A percentile compares a stretch with the other conserved stretches of the same genome.
Conservation (phyloP, 1,284 basidiomycete genomes). For the Cryptococcus maquisensis region DNA sequence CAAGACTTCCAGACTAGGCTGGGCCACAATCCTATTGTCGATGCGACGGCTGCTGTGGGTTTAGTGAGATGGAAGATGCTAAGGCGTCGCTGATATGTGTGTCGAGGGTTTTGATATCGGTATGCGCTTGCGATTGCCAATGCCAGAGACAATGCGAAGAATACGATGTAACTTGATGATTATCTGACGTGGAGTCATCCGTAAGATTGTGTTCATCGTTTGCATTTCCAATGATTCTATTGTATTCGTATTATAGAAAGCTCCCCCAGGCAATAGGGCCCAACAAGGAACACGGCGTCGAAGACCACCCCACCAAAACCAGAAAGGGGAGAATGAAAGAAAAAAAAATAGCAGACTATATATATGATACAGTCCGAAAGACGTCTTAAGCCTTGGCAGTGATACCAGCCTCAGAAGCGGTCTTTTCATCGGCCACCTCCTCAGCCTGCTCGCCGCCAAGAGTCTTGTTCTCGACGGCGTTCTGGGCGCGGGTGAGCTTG, state of each 20-base stretch:
- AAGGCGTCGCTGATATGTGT: too few species aligned
- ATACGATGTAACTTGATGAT: too few species aligned
- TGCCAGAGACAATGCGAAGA: too few species aligned
- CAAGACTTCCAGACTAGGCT: slow-evolving; percentile 58
- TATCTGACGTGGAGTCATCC: too few species aligned
- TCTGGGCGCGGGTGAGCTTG: slow-evolving; percentile 50
- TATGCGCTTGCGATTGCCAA: too few species aligned
- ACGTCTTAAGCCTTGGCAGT: neutral
- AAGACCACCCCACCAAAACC: neutral
- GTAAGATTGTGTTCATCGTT: too few species aligned
- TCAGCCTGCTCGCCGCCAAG: slow-evolving; percentile 24
- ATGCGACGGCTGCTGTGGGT: slow-evolving; percentile 63
- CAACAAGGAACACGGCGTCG: neutral
- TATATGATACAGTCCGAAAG: neutral
- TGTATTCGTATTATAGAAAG: neutral
- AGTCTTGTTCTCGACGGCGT: slow-evolving; percentile 49
- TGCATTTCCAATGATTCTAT: too few species aligned
- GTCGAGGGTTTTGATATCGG: too few species aligned
- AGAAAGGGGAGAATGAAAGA: too few species aligned
- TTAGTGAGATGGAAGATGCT: slow-evolving; percentile 57
- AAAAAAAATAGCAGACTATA: neutral
- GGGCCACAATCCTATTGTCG: slow-evolving; percentile 80
- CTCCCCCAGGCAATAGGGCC: neutral
- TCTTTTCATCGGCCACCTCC: slow-evolving; percentile 7
- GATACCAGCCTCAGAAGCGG: neutral